Percentiles rank a stretch among this genome's conserved stretches.
Conservation (phyloP, 2,329 filamentous ascomycete species). For the Trichoderma sp. region DNA sequence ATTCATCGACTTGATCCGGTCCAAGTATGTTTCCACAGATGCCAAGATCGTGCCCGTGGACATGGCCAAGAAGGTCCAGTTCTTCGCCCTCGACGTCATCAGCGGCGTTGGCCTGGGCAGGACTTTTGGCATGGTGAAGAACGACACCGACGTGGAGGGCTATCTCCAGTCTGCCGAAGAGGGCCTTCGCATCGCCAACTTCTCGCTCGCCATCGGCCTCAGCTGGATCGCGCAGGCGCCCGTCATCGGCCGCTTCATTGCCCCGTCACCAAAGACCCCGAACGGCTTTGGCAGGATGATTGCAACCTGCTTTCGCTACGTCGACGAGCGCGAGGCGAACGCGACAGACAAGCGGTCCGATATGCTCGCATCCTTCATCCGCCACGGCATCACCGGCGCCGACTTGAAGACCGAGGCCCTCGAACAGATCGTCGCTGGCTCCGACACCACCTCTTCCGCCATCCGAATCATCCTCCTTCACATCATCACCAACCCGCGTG, state of each 20-base stretch:
- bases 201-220: slow-evolving; percentile 36
- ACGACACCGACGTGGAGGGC: slow-evolving; percentile 49
- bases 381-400: slow-evolving; percentile 42
- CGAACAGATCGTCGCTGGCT: slow-evolving; percentile 49
- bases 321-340: slow-evolving; percentile 31
- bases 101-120: slow-evolving; percentile 54
- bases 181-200: slow-evolving; percentile 36
- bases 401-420: slow-evolving; percentile 40
- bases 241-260: slow-evolving; percentile 36
- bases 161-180: slow-evolving; percentile 44
- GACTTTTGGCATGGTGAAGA: slow-evolving; percentile 51
- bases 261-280: slow-evolving; percentile 36
- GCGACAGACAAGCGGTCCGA: slow-evolving; percentile 39
- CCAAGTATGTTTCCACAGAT: slow-evolving; percentile 47
- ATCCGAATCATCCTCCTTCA: slow-evolving; percentile 54
- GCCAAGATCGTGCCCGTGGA: slow-evolving; percentile 44
- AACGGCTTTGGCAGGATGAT: slow-evolving; percentile 44
- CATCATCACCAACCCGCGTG: slow-evolving; percentile 52
- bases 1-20: slow-evolving; percentile 48
- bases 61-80: slow-evolving; percentile 51
- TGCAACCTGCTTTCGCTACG: slow-evolving; percentile 35
- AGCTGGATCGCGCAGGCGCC: slow-evolving; percentile 38
- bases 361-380: slow-evolving; percentile 49
- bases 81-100: slow-evolving; percentile 58
- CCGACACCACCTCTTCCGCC: slow-evolving; percentile 51